Evolutionary conservation across 2,329 filamentous ascomycete genomes (phyloP).

Genomic region (Calonectria pteridis): DNA sequence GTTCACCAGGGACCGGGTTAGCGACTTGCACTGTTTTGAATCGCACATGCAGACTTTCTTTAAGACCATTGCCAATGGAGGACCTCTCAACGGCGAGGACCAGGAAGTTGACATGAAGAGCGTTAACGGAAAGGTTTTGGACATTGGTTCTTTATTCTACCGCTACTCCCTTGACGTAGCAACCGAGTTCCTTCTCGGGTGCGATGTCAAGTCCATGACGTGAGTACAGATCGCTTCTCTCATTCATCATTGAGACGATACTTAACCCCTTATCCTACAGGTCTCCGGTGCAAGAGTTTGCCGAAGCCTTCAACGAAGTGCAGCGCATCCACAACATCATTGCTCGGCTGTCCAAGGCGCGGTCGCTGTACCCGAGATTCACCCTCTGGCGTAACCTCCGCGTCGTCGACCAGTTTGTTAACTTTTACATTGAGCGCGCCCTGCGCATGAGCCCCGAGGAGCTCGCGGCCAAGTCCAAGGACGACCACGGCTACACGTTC

Average conservation of each 20-base stretch:
- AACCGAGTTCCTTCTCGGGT: constrained; percentile 88
- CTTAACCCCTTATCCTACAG: constrained; percentile 44
- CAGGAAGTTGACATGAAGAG: constrained; percentile 73
- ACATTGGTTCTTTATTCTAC: constrained; percentile 84
- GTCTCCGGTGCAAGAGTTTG: constrained; percentile 75
- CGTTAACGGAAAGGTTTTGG: constrained; percentile 72
- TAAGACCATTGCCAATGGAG: constrained; percentile 71
- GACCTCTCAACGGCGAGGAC: constrained; percentile 68
- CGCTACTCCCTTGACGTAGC: constrained; percentile 87
- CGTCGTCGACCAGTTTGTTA: constrained; percentile 81
- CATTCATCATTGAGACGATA: background rate
- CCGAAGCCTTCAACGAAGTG: constrained; percentile 84
- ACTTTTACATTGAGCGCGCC: constrained; percentile 81
- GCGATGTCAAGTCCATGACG: constrained; percentile 75
- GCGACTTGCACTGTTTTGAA: constrained; percentile 86
- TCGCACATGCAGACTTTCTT: constrained; percentile 81
- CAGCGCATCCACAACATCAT: constrained; percentile 80
- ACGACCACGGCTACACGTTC: constrained; percentile 83
- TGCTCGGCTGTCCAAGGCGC: constrained; percentile 73
- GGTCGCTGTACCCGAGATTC: constrained; percentile 71
- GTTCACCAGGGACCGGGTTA: constrained; percentile 87
- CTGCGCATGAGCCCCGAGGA: constrained; percentile 78
- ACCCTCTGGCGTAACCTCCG: constrained; percentile 74
- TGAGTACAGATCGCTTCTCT: constrained; percentile 42
- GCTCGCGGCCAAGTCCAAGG: constrained; percentile 78